Evolutionary conservation across 768 basidiomycete genomes (phyloP), one percentile per base, ranked within the genome.

Genomic region (Psilocybe tampanensis): DNA sequence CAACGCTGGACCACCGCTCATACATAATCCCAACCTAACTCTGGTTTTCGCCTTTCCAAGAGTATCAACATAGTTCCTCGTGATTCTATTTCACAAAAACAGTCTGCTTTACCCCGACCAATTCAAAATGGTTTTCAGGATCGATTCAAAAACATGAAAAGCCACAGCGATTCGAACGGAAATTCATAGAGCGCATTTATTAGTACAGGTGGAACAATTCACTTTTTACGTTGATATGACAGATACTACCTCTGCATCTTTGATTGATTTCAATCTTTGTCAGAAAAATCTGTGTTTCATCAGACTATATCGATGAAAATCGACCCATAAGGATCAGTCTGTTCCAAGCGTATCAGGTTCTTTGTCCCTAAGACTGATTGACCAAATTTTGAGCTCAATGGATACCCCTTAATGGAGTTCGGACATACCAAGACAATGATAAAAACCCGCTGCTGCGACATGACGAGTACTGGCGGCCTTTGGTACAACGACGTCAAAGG

Each of bases 381-480:
- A 45, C 32, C 56, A 42, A 59, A 44, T 17, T 22, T 32, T 53
- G 44, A 42, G 55, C 39, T 54, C 43, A 33, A 29, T 19, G 34
- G 21, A 24, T 17, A 43, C 53, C 19, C 21, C 11, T 15, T 50
- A 48, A 53, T 36, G 44, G 12, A 34, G 51, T 15, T 52, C 23
- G 6, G 33, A 69, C 80, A 34, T 56, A 92, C 92, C 91, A 42
- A 94, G 78, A 67, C 91, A 92, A 62, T 94, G 90, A 69, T 94
- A 92, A 68, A 94, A 87, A 3, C 86, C 92, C 15, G 89, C 84
- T 8, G 92, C 86, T 9, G 90, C 92, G 34, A 94, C 88, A 66
- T 86, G 90, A 9, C 83, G 79, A 3, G 88, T 90, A 63, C 87
- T 91, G 1, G 87, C 83, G 43, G 72, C 67, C 59, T 73, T 80